Conservation (phyloP, 73 alveolate genomes). For the Symbiodinium pilosum region DNA sequence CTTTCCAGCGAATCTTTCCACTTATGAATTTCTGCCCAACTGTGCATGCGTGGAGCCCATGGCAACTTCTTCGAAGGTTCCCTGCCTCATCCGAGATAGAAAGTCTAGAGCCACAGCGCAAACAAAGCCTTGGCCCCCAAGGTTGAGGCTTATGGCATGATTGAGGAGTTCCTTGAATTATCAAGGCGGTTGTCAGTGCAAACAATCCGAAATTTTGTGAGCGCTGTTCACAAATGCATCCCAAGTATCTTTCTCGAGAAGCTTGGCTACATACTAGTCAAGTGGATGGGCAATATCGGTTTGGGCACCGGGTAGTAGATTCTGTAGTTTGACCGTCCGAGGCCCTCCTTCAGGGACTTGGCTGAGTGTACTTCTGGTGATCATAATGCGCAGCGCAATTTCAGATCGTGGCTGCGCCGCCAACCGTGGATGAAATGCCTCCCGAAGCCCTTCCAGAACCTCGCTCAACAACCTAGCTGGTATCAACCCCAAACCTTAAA, state of each 20-base stretch:
- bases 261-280: no score
- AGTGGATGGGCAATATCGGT: no score
- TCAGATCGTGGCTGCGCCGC: background rate
- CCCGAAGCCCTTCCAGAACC: no score
- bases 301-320: background rate
- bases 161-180: constrained; percentile 27
- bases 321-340: background rate
- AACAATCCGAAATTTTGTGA: background rate
- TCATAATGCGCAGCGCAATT: background rate
- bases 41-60: background rate
- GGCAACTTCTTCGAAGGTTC: background rate
- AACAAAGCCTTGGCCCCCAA: background rate
- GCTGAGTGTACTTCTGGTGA: background rate
- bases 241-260: no score
- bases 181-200: background rate
- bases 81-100: no score
- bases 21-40: background rate
- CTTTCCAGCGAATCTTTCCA: no score
- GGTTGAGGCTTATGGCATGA: background rate
- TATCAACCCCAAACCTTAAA: no score
- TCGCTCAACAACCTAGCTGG: no score
- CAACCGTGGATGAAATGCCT: background rate
- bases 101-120: background rate
- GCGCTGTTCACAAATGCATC: background rate
- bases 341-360: background rate